Conservation (phyloP, 352 stramenopile genomes). For the Phytophthora pinifolia region DNA sequence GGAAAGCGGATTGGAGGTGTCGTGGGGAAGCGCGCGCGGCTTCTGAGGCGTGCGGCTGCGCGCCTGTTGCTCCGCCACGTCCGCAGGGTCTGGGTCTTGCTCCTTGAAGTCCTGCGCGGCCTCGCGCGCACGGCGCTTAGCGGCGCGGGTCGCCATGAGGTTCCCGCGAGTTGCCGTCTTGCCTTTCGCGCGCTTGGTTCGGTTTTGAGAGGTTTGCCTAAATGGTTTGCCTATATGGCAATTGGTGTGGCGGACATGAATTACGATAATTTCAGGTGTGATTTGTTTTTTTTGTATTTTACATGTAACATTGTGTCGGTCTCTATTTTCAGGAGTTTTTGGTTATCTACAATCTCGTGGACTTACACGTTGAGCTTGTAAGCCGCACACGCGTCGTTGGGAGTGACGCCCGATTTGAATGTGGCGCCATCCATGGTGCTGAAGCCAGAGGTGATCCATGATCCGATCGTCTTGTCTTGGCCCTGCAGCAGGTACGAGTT, state of each 20-base stretch:
- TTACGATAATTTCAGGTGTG: no score
- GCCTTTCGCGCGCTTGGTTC: no score
- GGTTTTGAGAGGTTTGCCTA: no score
- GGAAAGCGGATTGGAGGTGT: slow-evolving; percentile 10
- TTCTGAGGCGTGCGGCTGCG: slow-evolving; percentile 16
- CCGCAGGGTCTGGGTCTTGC: slow-evolving; percentile 24
- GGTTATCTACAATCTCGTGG: no score
- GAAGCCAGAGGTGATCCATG: slow-evolving; percentile 57
- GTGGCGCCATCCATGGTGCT: slow-evolving; percentile 41
- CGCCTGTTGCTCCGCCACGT: slow-evolving; percentile 4
- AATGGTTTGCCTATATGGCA: no score
- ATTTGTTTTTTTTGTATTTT: no score
- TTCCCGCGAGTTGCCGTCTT: no score
- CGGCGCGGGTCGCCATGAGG: slow-evolving; percentile 23
- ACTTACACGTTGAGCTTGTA: slow-evolving; percentile 28
- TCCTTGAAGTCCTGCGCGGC: slow-evolving; percentile 19
- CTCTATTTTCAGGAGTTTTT: no score
- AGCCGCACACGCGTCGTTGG: slow-evolving; percentile 27
- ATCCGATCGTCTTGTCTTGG: slow-evolving; percentile 51
- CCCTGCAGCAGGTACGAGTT: slow-evolving; percentile 57
- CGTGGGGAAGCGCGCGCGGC: neutral
- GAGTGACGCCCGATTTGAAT: slow-evolving; percentile 40
- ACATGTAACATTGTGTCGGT: no score
- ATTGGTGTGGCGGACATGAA: no score
- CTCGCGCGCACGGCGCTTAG: no score